phyloP scores from a whole-genome alignment of 768 basidiomycete genomes.

The Russula sp. region DNA sequence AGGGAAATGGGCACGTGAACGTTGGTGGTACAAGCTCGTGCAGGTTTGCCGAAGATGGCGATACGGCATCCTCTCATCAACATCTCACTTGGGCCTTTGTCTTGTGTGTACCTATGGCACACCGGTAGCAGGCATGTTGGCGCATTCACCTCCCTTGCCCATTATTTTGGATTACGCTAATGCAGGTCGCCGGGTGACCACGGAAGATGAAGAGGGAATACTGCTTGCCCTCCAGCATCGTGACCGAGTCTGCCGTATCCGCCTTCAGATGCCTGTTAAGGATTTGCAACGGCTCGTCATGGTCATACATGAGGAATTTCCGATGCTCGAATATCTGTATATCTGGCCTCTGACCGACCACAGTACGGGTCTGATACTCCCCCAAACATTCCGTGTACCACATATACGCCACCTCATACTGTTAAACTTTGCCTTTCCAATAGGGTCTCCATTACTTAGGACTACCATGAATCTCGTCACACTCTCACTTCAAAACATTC shows the following conservation, averaged over 20 bases:
- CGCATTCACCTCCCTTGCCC: background rate
- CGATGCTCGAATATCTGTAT: background rate
- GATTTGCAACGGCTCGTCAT: background rate
- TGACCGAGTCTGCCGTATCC: background rate
- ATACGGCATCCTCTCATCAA: background rate
- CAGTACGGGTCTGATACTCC: background rate
- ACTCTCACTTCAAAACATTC: background rate
- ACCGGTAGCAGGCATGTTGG: background rate
- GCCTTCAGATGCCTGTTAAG: background rate
- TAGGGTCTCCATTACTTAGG: background rate
- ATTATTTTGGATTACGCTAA: background rate
- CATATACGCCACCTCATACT: background rate
- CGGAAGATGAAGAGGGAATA: background rate
- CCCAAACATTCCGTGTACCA: background rate
- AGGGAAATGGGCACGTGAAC: background rate
- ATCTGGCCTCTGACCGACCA: background rate
- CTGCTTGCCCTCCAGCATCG: background rate
- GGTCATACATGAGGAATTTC: background rate
- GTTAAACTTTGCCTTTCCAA: background rate
- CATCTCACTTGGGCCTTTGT: background rate
- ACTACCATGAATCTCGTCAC: background rate
- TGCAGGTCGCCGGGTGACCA: background rate
- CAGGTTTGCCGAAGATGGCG: background rate
- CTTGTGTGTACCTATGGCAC: background rate
- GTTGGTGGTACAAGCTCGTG: background rate